phyloP scores from a whole-genome alignment of 768 basidiomycete species.

The Mycena vitilis region DNA sequence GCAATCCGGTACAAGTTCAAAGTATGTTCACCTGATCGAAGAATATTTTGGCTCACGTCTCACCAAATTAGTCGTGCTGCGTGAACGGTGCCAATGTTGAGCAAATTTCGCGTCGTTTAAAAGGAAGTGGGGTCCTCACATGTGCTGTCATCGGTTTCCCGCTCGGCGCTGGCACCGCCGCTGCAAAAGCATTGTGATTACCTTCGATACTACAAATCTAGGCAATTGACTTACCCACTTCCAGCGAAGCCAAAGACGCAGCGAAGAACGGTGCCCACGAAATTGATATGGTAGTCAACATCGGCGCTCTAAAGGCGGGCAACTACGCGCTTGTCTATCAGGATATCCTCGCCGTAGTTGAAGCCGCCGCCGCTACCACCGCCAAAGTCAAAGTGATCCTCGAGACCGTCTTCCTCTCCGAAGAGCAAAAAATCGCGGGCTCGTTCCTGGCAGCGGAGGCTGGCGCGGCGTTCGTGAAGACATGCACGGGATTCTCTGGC shows the following conservation, averaged over 20 bases:
- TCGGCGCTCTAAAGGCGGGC: slow-evolving; percentile 57
- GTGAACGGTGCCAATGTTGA: slow-evolving; percentile 59
- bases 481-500: slow-evolving; percentile 62
- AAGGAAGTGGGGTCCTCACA: slow-evolving; percentile 50
- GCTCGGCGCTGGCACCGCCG: slow-evolving; percentile 57
- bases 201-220: background rate
- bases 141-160: slow-evolving; percentile 66
- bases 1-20: slow-evolving; percentile 62
- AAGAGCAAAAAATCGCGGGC: slow-evolving; percentile 59
- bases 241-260: slow-evolving; percentile 60
- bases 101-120: slow-evolving; percentile 53
- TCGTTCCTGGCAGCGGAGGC: slow-evolving; percentile 61
- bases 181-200: slow-evolving; percentile 58
- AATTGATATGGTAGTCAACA: slow-evolving; percentile 64
- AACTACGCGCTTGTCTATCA: slow-evolving; percentile 50
- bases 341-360: slow-evolving; percentile 55
- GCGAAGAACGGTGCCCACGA: slow-evolving; percentile 60
- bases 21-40: slow-evolving; percentile 40
- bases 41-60: background rate
- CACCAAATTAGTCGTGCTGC: slow-evolving; percentile 57
- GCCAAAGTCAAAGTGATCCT: slow-evolving; percentile 62
- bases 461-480: slow-evolving; percentile 65
- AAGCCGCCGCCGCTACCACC: slow-evolving; percentile 38
- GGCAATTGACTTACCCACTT: no score
- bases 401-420: slow-evolving; percentile 60